Conservation (phyloP, 169 alveolate genomes). For the Cystoisospora suis region DNA sequence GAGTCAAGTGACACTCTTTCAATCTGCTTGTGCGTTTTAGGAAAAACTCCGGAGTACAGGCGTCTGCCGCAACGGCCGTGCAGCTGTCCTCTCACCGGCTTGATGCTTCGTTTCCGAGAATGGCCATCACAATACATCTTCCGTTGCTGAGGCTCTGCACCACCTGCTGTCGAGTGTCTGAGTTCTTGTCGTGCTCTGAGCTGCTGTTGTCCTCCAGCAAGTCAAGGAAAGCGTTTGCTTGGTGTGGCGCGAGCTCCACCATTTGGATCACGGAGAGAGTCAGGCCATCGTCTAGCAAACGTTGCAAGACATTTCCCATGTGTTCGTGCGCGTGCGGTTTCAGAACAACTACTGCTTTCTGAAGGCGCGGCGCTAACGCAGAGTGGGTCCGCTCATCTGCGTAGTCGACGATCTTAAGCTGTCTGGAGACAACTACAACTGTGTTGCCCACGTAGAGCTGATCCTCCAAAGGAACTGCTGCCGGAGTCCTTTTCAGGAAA, state of each 20-base stretch:
- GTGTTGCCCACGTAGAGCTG: not conserved
- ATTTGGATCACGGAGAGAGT: not conserved
- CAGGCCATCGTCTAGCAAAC: not conserved
- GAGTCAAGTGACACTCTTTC: too few relatives aligned
- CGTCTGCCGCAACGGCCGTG: too few relatives aligned
- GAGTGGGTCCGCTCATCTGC: slow-evolving; percentile 1
- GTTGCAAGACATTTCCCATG: not conserved
- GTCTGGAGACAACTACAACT: not conserved
- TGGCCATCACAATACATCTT: not conserved
- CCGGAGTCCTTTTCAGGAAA: not conserved
- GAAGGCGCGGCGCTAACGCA: not conserved
- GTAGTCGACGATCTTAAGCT: slow-evolving; percentile 11
- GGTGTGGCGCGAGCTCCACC: not conserved
- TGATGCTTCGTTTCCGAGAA: not conserved
- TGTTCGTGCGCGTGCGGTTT: slow-evolving; percentile 20
- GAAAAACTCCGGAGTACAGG: too few relatives aligned
- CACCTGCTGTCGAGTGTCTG: not conserved
- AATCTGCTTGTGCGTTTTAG: too few relatives aligned
- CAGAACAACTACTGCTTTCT: not conserved
- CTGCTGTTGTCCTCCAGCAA: too few relatives aligned
- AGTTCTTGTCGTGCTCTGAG: too few relatives aligned
- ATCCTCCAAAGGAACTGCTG: not conserved
- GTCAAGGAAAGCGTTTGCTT: not conserved
- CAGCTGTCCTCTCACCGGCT: not conserved
- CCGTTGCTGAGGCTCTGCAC: not conserved